A percentile compares a stretch with the other conserved stretches of the same genome.
Evolutionary conservation across 495 filamentous ascomycete species (phyloP).

Genomic region (Bacidia rubella): DNA sequence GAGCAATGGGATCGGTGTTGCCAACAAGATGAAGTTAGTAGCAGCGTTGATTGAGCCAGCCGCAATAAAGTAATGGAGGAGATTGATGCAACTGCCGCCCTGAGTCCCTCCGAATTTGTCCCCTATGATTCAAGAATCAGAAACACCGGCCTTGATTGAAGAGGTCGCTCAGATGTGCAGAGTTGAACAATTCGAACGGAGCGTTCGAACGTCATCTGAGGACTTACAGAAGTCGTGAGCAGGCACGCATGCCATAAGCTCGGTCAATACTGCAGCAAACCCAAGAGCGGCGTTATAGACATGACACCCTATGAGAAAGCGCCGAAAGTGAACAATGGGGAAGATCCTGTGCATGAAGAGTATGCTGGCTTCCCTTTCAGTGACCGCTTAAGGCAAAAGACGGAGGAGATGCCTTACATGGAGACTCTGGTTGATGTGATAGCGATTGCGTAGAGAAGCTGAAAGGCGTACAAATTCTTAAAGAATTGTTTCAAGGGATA

Average conservation of each 20-base stretch:
- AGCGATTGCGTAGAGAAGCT: conserved; percentile 9
- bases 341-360: conserved; percentile 15
- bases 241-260: conserved; percentile 10
- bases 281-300: conserved; percentile 6
- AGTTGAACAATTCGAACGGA: too few species aligned
- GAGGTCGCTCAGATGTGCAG: too few species aligned
- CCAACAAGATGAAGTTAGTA: conserved; percentile 12
- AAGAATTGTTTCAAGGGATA: conserved; percentile 4
- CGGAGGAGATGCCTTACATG: conserved; percentile 3
- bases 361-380: neutral
- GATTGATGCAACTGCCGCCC: conserved; percentile 9
- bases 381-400: neutral
- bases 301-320: conserved; percentile 2
- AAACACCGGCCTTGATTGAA: too few species aligned
- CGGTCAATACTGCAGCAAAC: neutral
- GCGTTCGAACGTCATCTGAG: too few species aligned
- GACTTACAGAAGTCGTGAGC: conserved; percentile 9
- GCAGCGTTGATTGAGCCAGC: conserved; percentile 8
- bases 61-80: conserved; percentile 6
- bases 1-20: conserved; percentile 14
- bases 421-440: conserved; percentile 9
- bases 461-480: conserved; percentile 12
- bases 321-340: conserved; percentile 15
- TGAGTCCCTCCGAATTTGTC: conserved; percentile 6
- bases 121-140: too few species aligned